Percentiles rank a stretch among this genome's conserved stretches.
Evolutionary conservation across 2,329 filamentous ascomycete species (phyloP).

Genomic region (Xylariaceae sp.): DNA sequence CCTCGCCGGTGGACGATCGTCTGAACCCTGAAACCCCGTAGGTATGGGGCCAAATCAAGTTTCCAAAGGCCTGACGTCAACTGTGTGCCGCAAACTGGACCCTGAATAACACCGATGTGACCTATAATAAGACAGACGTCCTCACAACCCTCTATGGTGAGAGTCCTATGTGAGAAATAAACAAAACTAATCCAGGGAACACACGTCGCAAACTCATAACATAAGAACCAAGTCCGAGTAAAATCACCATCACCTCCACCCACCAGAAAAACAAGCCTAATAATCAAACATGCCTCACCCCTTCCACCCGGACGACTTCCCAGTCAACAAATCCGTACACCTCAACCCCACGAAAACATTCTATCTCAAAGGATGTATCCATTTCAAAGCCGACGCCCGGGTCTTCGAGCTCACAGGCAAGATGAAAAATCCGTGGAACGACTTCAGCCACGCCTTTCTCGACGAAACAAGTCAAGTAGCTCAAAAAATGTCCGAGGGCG

Average conservation of each 20-base stretch:
- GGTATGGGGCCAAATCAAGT: slow-evolving; percentile 16
- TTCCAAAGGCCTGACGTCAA: slow-evolving; percentile 18
- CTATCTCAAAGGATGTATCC: slow-evolving; percentile 30
- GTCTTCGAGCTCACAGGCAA: slow-evolving; percentile 28
- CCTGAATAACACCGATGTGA: slow-evolving; percentile 1
- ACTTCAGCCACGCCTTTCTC: slow-evolving; percentile 30
- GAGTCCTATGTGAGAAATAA: background rate
- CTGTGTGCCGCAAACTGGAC: slow-evolving; percentile 5
- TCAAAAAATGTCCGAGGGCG: slow-evolving; percentile 16
- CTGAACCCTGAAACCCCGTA: slow-evolving; percentile 5
- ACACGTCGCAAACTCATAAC: background rate
- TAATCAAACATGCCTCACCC: slow-evolving; percentile 28
- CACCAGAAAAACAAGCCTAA: background rate
- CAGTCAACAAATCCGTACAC: slow-evolving; percentile 25
- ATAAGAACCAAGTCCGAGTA: background rate
- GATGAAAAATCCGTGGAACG: slow-evolving; percentile 22
- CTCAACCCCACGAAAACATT: slow-evolving; percentile 26
- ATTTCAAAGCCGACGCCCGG: slow-evolving; percentile 32
- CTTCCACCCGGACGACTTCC: slow-evolving; percentile 33
- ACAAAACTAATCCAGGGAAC: slow-evolving; percentile 1
- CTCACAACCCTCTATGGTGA: background rate
- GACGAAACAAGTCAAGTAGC: slow-evolving; percentile 21
- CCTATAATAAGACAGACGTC: slow-evolving; percentile 4
- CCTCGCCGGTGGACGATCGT: slow-evolving; percentile 14
- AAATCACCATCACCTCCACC: background rate